Percentiles rank a stretch among this genome's conserved stretches.
These are phyloP conservation scores for Phallus indusiatus DNA, from an alignment of 768 basidiomycete genomes.

Conservation along the genomic window DNA sequence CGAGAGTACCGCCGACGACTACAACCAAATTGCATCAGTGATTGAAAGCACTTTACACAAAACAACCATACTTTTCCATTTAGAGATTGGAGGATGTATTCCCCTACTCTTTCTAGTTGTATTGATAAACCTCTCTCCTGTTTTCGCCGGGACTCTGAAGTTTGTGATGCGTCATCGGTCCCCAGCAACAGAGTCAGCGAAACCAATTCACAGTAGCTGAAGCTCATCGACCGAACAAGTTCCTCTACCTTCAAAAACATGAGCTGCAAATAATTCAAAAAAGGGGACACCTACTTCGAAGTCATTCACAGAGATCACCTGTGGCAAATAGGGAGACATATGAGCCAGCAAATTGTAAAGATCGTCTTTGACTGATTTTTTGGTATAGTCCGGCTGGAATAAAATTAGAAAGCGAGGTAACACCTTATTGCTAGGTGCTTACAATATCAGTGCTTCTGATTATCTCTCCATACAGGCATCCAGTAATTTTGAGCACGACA, in stretches of 20 bases:
- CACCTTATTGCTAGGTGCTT: constrained; percentile 27
- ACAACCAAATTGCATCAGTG: no score
- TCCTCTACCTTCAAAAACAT: constrained; percentile 45
- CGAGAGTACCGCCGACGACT: constrained; percentile 28
- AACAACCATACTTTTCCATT: constrained; percentile 32
- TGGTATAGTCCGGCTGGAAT: constrained; percentile 4
- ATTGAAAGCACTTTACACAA: no score
- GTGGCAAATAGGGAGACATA: constrained; percentile 83
- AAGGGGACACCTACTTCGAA: constrained; percentile 37
- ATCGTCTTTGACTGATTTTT: constrained; percentile 30
- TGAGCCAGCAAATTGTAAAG: constrained; percentile 55
- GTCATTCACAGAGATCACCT: constrained; percentile 34
- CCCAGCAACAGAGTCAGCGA: constrained; percentile 45
- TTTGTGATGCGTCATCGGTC: not conserved
- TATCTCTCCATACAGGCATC: constrained; percentile 49
- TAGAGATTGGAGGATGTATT: constrained; percentile 53
- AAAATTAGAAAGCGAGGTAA: not conserved
- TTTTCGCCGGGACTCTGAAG: not conserved
- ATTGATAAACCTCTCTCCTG: constrained; percentile 15
- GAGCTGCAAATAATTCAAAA: constrained; percentile 5
- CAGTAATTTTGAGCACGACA: constrained; percentile 47
- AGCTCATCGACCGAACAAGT: constrained; percentile 58
- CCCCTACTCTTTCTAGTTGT: constrained; percentile 44
- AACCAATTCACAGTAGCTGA: constrained; percentile 69
- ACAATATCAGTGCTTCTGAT: constrained; percentile 27